Evolutionary conservation across 371 early-diverging fungal genomes (phyloP).

Genomic region (Cladochytrium tenue): DNA sequence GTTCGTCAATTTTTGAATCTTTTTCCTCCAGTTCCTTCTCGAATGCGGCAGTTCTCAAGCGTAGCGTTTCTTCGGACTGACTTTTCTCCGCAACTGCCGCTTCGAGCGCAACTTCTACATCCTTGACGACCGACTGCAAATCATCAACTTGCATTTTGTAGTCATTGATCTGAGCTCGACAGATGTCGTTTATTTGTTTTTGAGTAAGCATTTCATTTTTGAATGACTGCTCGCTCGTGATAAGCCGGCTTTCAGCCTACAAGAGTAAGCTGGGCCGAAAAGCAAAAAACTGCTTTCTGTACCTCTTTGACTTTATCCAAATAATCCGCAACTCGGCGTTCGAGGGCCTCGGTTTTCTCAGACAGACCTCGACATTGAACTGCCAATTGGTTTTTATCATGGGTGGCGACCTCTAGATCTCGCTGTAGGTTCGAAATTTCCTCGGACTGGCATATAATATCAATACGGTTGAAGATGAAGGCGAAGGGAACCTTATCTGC

Average conservation of each 20-base stretch:
- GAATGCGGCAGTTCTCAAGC: constrained; percentile 21
- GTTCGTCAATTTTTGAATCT: constrained; percentile 20
- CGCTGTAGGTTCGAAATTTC: constrained; percentile 19
- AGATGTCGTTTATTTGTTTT: constrained; percentile 57
- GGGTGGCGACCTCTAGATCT: constrained; percentile 22
- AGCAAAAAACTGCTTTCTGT: not conserved
- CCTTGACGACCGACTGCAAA: constrained; percentile 12
- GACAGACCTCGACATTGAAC: constrained; percentile 26
- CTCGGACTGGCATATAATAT: too few species aligned
- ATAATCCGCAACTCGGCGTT: constrained; percentile 47
- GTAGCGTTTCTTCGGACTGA: constrained; percentile 30
- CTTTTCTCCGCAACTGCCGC: constrained; percentile 35
- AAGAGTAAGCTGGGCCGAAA: constrained; percentile 2
- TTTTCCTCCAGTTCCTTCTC: constrained; percentile 20
- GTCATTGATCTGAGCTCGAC: constrained; percentile 34
- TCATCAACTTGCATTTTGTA: constrained; percentile 30
- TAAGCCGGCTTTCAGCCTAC: constrained; percentile 46
- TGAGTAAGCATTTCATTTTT: constrained; percentile 70
- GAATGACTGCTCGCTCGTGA: constrained; percentile 63
- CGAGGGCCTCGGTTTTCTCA: constrained; percentile 45
- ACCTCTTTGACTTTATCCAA: constrained; percentile 51
- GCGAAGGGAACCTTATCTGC: constrained; percentile 38
- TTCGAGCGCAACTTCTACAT: constrained; percentile 26
- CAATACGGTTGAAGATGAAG: constrained; percentile 1
- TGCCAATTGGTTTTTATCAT: constrained; percentile 33